A percentile compares a stretch with the other conserved stretches of the same genome.
Evolutionary conservation across 2,329 filamentous ascomycete species (phyloP).

Genomic region (Chalaropsis ovoidea): DNA sequence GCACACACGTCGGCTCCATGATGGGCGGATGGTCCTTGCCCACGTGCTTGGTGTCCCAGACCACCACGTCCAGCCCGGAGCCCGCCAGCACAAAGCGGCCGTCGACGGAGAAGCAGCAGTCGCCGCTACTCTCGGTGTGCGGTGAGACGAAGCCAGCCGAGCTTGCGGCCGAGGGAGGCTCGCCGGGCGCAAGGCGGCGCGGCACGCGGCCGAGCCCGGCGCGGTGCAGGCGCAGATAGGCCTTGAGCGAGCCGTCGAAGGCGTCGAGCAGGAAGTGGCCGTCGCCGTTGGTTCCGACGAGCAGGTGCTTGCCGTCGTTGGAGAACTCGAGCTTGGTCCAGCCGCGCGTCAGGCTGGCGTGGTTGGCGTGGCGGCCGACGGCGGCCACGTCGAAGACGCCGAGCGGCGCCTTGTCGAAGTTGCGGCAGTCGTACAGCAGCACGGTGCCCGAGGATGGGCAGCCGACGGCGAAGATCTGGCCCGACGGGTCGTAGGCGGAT

Average conservation of each 20-base stretch:
- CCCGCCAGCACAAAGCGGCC: slow-evolving; percentile 81
- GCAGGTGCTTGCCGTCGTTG: slow-evolving; percentile 81
- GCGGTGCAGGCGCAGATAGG: slow-evolving; percentile 54
- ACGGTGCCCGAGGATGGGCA: slow-evolving; percentile 70
- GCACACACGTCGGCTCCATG: slow-evolving; percentile 52
- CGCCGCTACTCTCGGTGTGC: slow-evolving; percentile 52
- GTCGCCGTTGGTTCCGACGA: slow-evolving; percentile 71
- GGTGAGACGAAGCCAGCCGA: slow-evolving; percentile 31
- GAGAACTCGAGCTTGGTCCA: slow-evolving; percentile 95
- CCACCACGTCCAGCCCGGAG: slow-evolving; percentile 59
- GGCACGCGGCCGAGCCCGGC: slow-evolving; percentile 44
- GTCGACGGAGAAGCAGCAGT: slow-evolving; percentile 82
- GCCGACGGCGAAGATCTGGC: slow-evolving; percentile 80
- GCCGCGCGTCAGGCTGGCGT: slow-evolving; percentile 51
- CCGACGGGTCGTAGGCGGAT: slow-evolving; percentile 83
- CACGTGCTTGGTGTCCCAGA: slow-evolving; percentile 65
- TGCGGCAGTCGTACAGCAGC: slow-evolving; percentile 83
- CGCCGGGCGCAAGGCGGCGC: slow-evolving; percentile 45
- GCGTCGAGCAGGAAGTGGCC: slow-evolving; percentile 92
- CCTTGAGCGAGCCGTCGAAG: slow-evolving; percentile 70
- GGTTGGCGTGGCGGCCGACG: slow-evolving; percentile 39
- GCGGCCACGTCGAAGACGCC: slow-evolving; percentile 70
- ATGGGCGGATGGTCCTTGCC: slow-evolving; percentile 45
- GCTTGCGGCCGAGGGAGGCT: slow-evolving; percentile 33
- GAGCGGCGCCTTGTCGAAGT: slow-evolving; percentile 88